A percentile compares a stretch with the other conserved stretches of the same genome.
phyloP scores from a whole-genome alignment of 371 early-diverging fungal genomes.

The Nematocida ausubeli region DNA sequence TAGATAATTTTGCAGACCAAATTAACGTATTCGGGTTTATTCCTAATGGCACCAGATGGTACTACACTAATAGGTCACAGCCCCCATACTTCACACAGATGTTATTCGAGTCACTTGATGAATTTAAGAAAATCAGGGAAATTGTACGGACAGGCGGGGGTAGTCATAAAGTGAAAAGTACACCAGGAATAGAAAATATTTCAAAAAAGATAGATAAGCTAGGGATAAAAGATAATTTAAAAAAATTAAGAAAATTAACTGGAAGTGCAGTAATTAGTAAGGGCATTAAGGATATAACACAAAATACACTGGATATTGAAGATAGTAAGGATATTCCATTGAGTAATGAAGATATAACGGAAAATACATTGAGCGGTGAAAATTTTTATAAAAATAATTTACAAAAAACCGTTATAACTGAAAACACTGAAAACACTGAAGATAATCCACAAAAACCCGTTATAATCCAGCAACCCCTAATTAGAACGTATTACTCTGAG shows the following conservation, averaged over 20 bases:
- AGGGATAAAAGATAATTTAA: no score
- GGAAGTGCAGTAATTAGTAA: no score
- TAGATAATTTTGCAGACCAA: constrained; percentile 72
- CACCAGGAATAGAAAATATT: background rate
- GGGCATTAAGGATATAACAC: background rate
- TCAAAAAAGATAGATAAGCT: background rate
- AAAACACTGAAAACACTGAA: no score
- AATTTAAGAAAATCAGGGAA: background rate
- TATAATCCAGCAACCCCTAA: background rate
- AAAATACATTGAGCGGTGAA: no score
- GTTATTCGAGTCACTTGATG: constrained; percentile 20
- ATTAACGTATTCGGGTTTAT: constrained; percentile 75
- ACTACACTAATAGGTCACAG: constrained; percentile 79
- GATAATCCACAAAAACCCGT: no score
- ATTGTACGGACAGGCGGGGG: background rate
- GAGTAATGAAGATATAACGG: background rate
- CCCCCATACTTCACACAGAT: constrained; percentile 71
- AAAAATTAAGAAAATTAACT: no score
- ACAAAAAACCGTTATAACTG: no score
- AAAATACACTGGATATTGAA: no score
- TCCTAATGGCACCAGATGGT: constrained; percentile 78
- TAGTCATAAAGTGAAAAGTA: background rate
- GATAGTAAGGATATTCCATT: background rate
- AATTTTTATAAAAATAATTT: background rate
- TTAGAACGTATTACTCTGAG: constrained; percentile 65